Evolutionary conservation across 768 basidiomycete species (phyloP).

Genomic region (Coprinellus aureogranulatus): DNA sequence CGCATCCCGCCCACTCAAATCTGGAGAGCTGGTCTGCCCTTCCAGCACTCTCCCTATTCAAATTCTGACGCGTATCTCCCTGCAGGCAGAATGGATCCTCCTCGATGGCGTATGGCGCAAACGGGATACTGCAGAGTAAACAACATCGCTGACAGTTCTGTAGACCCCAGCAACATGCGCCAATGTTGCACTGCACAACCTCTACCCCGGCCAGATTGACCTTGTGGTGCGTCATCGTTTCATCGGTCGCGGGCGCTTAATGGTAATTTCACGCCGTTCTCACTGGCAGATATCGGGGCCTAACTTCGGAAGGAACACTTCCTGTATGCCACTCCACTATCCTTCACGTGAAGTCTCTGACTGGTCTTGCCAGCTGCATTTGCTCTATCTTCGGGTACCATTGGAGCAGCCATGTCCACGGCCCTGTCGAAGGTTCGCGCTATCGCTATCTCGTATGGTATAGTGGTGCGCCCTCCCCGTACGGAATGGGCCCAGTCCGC

Average conservation of each 20-base stretch:
- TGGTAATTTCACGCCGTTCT: neutral
- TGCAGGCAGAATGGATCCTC: slow-evolving; percentile 82
- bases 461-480: slow-evolving; percentile 68
- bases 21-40: slow-evolving; percentile 61
- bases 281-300: slow-evolving; percentile 81
- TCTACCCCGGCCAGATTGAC: slow-evolving; percentile 83
- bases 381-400: slow-evolving; percentile 85
- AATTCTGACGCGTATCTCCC: neutral
- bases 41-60: neutral
- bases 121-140: neutral
- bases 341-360: slow-evolving; percentile 4
- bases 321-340: slow-evolving; percentile 35
- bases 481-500: slow-evolving; percentile 62
- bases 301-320: slow-evolving; percentile 82
- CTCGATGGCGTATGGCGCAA: slow-evolving; percentile 66
- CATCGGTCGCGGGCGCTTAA: slow-evolving; percentile 6
- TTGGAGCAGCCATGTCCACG: slow-evolving; percentile 87
- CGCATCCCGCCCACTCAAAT: slow-evolving; percentile 61
- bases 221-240: slow-evolving; percentile 60
- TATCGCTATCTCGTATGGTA: slow-evolving; percentile 88
- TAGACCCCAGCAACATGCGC: slow-evolving; percentile 90
- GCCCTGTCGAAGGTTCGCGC: slow-evolving; percentile 68
- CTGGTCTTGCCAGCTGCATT: slow-evolving; percentile 61
- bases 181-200: slow-evolving; percentile 86
- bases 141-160: slow-evolving; percentile 6